Percentiles rank a stretch among this genome's conserved stretches.
phyloP scores from a whole-genome alignment of 306 rosid species.

The Trifolium pratense region DNA sequence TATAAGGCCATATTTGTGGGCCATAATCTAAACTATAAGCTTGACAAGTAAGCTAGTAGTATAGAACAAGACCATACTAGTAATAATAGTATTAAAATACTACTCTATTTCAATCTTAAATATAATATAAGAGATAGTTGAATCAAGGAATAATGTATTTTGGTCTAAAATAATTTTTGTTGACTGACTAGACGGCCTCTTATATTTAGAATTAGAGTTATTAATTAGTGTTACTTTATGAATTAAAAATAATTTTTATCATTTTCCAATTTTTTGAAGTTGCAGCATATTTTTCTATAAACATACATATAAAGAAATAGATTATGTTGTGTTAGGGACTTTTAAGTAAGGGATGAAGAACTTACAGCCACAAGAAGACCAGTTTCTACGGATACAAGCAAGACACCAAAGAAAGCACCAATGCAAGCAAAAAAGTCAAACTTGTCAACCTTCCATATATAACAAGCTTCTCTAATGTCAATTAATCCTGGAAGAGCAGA shows the following conservation, averaged over 20 bases:
- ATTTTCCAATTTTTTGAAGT: no score
- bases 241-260: no score
- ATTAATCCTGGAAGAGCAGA: conserved; percentile 87
- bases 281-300: no score
- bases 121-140: no score
- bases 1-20: conserved; percentile 15
- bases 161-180: no score
- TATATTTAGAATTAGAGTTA: no score
- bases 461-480: conserved; percentile 59
- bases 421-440: conserved; percentile 77
- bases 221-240: no score
- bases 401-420: conserved; percentile 79
- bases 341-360: background rate
- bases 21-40: background rate
- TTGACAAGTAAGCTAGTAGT: background rate
- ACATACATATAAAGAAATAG: background rate
- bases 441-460: conserved; percentile 85
- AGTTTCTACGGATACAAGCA: conserved; percentile 67
- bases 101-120: no score
- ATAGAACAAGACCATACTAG: background rate
- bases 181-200: no score
- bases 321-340: background rate
- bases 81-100: no score
- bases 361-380: conserved; percentile 82
- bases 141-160: no score